Base-by-base conservation (phyloP, 2,329 filamentous ascomycete genomes). In the Fusarium sp. region DNA sequence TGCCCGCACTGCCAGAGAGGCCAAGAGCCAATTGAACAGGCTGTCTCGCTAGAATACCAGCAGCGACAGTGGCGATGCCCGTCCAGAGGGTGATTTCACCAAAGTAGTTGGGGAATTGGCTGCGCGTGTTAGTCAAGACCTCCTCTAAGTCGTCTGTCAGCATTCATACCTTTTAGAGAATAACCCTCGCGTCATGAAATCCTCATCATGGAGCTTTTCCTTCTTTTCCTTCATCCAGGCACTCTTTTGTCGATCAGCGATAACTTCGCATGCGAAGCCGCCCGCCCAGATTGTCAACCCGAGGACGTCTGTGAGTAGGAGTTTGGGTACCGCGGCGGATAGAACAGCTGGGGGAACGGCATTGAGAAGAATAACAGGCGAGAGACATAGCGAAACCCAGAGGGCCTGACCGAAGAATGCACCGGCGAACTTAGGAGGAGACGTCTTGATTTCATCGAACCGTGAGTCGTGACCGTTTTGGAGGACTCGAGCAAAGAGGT, bases 1-100 rank as follows among this genome's bases (percentile, higher is more conserved):
- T 81, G 14, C 75, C 74, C 38, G 79, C 74, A n/a, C 78, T 82
- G 6, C 87, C 86, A 10, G 85, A 84, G 40, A 92, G 77, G 0
- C 90, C 90, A 77, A 93, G 86, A 0, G 88, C 90, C 2, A 84
- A 77, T 79, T 90, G 89, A 2, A 89, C 88, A 0, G 88, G 86
- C n/a, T 81, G 82, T 15, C 85, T 84, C 1, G 88, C 81, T 58
- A 94, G 82, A 1, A 90, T 83, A 1, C 91, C 90, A 0, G 87
- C 89, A 0, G 90, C 87, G 1, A 86, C 82, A 6, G 89, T 88
- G 0, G 91, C 90, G 67, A 94, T 88, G 2, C 92, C 92, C 0
- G 88, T 90, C 92, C 91, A 94, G 35, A 94, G 83, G 12, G 90
- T 91, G 32, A 86, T 87, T 80, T 94, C 92, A n/a, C 92, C 92